Conservation (phyloP, 495 filamentous ascomycete genomes). For the Penicillium malachiteum region DNA sequence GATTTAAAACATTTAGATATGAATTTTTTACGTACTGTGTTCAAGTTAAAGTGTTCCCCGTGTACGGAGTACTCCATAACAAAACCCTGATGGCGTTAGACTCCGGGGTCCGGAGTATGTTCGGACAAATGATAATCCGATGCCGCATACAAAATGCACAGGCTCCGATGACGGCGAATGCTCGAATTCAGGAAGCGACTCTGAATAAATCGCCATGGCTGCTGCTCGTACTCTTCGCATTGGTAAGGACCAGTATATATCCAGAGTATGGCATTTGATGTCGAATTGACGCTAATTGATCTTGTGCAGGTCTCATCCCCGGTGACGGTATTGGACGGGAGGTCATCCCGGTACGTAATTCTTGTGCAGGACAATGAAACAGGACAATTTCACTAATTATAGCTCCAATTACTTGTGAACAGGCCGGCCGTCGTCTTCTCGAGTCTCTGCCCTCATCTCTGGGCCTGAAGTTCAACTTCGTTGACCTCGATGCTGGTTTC, state of each 20-base stretch:
- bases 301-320: conserved; percentile 79
- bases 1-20: too few relatives aligned
- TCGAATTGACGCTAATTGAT: conserved; percentile 23
- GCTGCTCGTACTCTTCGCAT: conserved; percentile 58
- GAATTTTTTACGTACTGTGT: too few relatives aligned
- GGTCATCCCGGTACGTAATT: conserved; percentile 73
- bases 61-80: neutral
- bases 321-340: conserved; percentile 98
- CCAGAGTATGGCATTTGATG: neutral
- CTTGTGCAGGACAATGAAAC: conserved; percentile 6
- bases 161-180: conserved; percentile 37
- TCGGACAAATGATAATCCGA: conserved; percentile 25
- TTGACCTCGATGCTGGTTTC: conserved; percentile 88
- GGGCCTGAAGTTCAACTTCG: conserved; percentile 88
- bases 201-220: conserved; percentile 39
- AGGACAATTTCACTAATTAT: conserved; percentile 9
- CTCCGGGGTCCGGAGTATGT: conserved; percentile 24
- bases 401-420: conserved; percentile 15
- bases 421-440: conserved; percentile 83
- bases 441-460: conserved; percentile 83
- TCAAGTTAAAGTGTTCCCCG: too few relatives aligned
- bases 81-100: conserved; percentile 11
- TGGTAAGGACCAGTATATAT: conserved; percentile 36
- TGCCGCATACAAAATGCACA: conserved; percentile 25
- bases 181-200: conserved; percentile 22